Evolutionary conservation across 805 yeast species (phyloP).

Genomic region (Torulaspora indica): DNA sequence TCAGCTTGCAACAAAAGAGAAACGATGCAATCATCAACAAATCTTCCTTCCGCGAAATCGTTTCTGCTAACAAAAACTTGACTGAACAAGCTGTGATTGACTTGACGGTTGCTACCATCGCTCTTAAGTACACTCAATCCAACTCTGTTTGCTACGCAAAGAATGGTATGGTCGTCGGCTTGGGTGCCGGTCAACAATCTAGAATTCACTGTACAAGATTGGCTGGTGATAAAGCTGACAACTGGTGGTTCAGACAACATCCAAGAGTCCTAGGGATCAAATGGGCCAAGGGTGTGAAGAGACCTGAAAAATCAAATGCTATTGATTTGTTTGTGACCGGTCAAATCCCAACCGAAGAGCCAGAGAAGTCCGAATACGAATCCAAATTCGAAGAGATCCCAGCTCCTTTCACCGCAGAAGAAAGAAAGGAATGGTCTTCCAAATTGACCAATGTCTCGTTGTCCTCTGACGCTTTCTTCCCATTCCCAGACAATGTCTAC

Average conservation of each 20-base stretch:
- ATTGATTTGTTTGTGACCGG: conserved; percentile 89
- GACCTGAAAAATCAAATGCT: conserved; percentile 98
- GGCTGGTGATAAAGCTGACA: conserved; percentile 99
- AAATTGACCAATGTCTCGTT: conserved; percentile 82
- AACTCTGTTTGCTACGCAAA: conserved; percentile 98
- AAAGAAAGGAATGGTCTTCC: conserved; percentile 81
- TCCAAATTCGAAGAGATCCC: conserved; percentile 84
- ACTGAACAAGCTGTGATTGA: conserved; percentile 92
- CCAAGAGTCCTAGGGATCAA: conserved; percentile 87
- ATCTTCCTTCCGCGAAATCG: conserved; percentile 85
- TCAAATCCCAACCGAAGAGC: conserved; percentile 87
- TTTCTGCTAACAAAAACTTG: conserved; percentile 77
- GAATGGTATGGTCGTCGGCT: conserved; percentile 98
- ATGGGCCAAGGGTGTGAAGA: conserved; percentile 97
- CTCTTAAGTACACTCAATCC: conserved; percentile 95
- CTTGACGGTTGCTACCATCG: conserved; percentile 94
- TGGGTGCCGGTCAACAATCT: conserved; percentile 99
- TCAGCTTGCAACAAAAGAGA: conserved; percentile 92
- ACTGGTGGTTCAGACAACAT: conserved; percentile 99
- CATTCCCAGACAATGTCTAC: conserved; percentile 98
- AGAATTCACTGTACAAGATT: conserved; percentile 98
- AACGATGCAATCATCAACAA: conserved; percentile 94
- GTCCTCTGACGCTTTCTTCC: conserved; percentile 98
- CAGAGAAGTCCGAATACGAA: conserved; percentile 89
- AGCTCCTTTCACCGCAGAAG: conserved; percentile 71